These are phyloP conservation scores for Handroanthus guayacan DNA, from an alignment of 257 asterid species.

Conservation along the genomic window DNA sequence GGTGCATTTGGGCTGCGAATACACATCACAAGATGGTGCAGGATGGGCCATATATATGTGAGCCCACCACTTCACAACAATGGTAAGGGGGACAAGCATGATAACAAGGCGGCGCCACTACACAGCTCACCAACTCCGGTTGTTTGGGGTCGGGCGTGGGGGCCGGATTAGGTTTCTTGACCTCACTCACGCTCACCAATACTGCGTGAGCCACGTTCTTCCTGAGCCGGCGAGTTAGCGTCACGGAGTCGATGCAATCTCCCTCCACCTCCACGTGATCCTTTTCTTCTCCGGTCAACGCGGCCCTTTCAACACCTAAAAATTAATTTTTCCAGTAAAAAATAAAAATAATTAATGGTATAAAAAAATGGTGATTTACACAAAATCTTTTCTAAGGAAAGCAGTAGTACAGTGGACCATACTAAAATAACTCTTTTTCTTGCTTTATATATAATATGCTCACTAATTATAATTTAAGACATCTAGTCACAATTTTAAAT, in stretches of 20 bases:
- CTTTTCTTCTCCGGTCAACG: conserved; percentile 44
- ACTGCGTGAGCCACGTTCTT: conserved; percentile 58
- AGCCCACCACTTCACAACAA: conserved; percentile 13
- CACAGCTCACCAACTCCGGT: neutral
- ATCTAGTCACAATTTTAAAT: no score
- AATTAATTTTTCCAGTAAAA: neutral
- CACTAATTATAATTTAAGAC: no score
- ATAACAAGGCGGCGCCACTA: conserved; percentile 29
- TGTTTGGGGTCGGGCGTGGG: neutral
- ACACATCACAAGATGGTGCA: conserved; percentile 48
- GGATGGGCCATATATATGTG: neutral
- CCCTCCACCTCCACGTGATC: conserved; percentile 57
- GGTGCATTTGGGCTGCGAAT: neutral
- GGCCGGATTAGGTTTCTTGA: neutral
- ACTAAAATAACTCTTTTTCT: no score
- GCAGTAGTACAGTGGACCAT: no score
- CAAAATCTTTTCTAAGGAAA: no score
- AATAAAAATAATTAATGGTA: neutral
- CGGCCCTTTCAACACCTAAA: conserved; percentile 51
- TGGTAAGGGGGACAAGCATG: neutral
- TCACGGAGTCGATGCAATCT: conserved; percentile 57
- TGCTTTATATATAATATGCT: no score
- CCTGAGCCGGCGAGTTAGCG: conserved; percentile 47
- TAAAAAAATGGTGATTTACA: no score
- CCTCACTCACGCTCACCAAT: conserved; percentile 44